Conservation (phyloP, 345 rosid genomes). For the Citrus australasica region DNA sequence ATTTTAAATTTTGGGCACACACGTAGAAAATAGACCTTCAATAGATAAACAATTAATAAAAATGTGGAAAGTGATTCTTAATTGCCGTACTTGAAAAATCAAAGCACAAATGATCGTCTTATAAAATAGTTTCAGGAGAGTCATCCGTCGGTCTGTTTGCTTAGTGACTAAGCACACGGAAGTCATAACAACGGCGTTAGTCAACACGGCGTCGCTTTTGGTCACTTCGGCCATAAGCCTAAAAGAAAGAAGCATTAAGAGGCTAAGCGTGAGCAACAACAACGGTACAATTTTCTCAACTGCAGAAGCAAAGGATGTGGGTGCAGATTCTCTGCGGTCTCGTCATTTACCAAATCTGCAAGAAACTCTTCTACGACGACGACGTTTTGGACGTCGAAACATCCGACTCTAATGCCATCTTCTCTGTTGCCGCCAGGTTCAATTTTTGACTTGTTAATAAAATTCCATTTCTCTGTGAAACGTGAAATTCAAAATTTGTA, state of each 20-base stretch:
- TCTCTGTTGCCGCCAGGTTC: conserved; percentile 70
- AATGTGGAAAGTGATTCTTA: no score
- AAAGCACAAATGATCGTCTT: no score
- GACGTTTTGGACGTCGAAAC: conserved; percentile 56
- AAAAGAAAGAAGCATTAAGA: not conserved
- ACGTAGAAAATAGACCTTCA: no score
- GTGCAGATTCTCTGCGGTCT: conserved; percentile 70
- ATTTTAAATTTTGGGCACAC: no score
- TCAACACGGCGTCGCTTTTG: not conserved
- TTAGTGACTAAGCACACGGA: not conserved
- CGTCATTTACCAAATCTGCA: conserved; percentile 47
- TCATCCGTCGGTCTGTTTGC: not conserved
- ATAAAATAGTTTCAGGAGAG: no score
- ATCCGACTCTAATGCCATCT: conserved; percentile 60
- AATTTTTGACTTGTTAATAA: not conserved
- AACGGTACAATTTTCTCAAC: not conserved
- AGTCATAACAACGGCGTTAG: not conserved
- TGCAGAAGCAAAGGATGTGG: conserved; percentile 54
- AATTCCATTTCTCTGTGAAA: not conserved
- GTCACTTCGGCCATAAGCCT: not conserved
- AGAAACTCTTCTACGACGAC: conserved; percentile 47
- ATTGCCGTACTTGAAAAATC: no score
- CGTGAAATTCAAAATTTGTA: not conserved
- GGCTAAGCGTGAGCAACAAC: not conserved
- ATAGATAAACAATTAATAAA: no score